These are phyloP conservation scores for Colletotrichum acutatum DNA, from an alignment of 2,329 filamentous ascomycete genomes.

Conservation along the genomic window DNA sequence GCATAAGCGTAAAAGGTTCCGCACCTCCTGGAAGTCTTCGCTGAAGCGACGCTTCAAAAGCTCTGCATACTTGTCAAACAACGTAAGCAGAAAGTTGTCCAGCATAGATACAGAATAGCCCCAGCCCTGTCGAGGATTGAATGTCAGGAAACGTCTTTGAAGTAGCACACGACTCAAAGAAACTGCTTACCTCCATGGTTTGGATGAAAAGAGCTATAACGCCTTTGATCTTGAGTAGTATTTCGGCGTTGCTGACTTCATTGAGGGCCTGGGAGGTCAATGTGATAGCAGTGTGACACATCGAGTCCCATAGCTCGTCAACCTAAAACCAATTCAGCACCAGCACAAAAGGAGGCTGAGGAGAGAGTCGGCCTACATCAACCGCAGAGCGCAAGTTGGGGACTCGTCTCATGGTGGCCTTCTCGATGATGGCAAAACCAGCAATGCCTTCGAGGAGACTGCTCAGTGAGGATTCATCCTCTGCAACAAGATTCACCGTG, in stretches of 20 bases:
- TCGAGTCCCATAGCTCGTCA: constrained; percentile 98
- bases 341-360: background rate
- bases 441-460: constrained; percentile 93
- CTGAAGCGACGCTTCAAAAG: constrained; percentile 91
- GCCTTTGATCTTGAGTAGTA: constrained; percentile 93
- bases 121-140: constrained; percentile 72
- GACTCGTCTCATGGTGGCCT: constrained; percentile 88
- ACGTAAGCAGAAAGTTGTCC: constrained; percentile 84
- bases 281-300: constrained; percentile 88
- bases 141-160: background rate
- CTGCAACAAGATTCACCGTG: constrained; percentile 80
- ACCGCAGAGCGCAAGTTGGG: constrained; percentile 83
- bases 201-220: constrained; percentile 95
- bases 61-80: constrained; percentile 95
- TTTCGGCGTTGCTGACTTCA: constrained; percentile 87
- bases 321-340: constrained; percentile 63
- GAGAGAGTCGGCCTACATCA: constrained; percentile 70
- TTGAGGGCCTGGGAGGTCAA: constrained; percentile 84
- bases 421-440: constrained; percentile 96
- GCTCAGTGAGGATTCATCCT: constrained; percentile 88
- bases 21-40: constrained; percentile 92
- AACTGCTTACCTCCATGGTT: constrained; percentile 84
- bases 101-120: constrained; percentile 85
- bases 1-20: constrained; percentile 16
- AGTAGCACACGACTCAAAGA: background rate